Evolutionary conservation across 148 eudicot genomes (phyloP), one percentile per base, ranked within the genome.

Genomic region (Gaultheria prostrata): DNA sequence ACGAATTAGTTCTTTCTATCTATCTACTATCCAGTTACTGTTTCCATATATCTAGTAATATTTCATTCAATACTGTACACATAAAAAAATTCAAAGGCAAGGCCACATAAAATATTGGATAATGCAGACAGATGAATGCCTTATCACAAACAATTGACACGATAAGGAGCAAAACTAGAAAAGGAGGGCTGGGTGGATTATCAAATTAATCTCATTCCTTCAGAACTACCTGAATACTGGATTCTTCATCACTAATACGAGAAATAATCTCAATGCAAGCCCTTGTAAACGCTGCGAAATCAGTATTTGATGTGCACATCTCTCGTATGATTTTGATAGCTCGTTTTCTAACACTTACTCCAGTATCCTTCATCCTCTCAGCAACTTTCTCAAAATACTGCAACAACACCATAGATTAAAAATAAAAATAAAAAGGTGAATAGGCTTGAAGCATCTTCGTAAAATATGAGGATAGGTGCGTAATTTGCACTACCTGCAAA

Each of bases 351-450:
- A 94, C 98, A 89, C 99, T 97, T 51, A 95, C 92, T 71, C 99
- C 99, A 79, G 95, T 93, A 86, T 97, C 99, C 85, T 92, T 94
- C 53, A 92, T 91, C 85, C 99, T 91, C 90, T 97, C 99, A 7
- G 93, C 93, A 79, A 97, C 93, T 89, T 97, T 97, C 82, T 95
- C 97, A 88, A 94, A 97, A 88, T 97, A 97, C 99, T 97, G 83
- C 82, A 85, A 59, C 30, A 82, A 50, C 50, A 81, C 61, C 49
- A 43, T 63, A n/a, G 70, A 63, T 61, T n/a, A n/a, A n/a, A 8
- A 63, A 67, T 61, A 53, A 30, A 71, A 87, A n/a, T n/a, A n/a
- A n/a, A 45, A 48, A 71, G 77, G 67, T 26, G 73, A 48, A 74
- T 35, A 26, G 33, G 71, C 57, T 3, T 4, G 18, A 17, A 48